Base-by-base conservation (phyloP, 2,329 filamentous ascomycete genomes). In the Colletotrichum navitas region DNA sequence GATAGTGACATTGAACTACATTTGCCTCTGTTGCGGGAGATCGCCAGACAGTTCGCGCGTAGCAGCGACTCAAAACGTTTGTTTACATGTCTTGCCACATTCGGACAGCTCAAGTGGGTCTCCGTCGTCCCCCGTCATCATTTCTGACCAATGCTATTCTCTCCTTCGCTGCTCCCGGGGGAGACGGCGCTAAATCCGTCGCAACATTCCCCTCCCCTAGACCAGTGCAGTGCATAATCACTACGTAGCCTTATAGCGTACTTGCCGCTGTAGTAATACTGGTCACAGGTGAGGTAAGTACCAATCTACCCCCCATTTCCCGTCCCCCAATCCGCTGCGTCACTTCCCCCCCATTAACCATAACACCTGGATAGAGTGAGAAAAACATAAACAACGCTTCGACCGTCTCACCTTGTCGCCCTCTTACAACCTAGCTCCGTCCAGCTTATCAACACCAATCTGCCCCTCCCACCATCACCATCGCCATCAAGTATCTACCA, bases 381-480 rank as follows among this genome's bases (percentile, higher is more conserved):
- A 75, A 78, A 77, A 80, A 80, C 77, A 78, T 79, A 80, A 80
- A 80, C 79, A 80, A 80, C 43, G 69, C 76, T 75, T 73, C 47
- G 68, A 49, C 74, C 76, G 72, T 71, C 65, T 63, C 34, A 43
- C 47, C 36, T 52, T 52, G 49, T 56, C 65, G 55, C 56, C 67
- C 32, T 45, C 34, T 8, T 41, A 47, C 47, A 60, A 60, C 54
- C 54, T 41, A 66, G 63, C 49, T 55, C 65, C 68, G 59, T 60
- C 65, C 65, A 72, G 65, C 54, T 64, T 61, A 69, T 69, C 69
- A 72, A 41, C 59, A 71, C 32, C 66, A n/a, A 71, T 63, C 58
- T 59, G 65, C 67, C 73, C 66, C 72, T 71, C 61, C 64, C 39
- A 63, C 45, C 68, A 32, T 66, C 45, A 63, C 45, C 68, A 32